phyloP scores from a whole-genome alignment of 768 basidiomycete genomes.

The Mycena crocata region DNA sequence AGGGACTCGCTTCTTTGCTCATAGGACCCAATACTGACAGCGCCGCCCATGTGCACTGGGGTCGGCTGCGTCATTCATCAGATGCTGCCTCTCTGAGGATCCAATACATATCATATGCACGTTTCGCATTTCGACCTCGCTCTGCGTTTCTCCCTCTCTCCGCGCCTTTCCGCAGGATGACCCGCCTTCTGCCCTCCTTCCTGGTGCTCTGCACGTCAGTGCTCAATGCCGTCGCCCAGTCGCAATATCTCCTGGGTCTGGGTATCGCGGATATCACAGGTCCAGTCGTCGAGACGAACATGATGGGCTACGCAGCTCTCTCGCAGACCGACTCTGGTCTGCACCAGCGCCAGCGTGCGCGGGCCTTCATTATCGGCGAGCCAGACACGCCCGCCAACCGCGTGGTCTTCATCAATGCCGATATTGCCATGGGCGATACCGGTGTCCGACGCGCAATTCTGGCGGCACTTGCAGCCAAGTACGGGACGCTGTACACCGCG shows the following conservation, averaged over 20 bases:
- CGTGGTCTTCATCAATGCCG: slow-evolving; percentile 83
- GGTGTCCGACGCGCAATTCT: slow-evolving; percentile 80
- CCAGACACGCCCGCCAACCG: slow-evolving; percentile 65
- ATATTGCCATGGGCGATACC: slow-evolving; percentile 86
- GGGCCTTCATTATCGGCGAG: slow-evolving; percentile 82
- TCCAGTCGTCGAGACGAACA: slow-evolving; percentile 85
- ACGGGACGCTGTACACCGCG: slow-evolving; percentile 73
- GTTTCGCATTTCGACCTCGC: background rate
- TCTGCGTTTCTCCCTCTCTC: background rate
- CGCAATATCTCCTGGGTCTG: slow-evolving; percentile 68
- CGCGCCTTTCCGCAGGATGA: slow-evolving; percentile 13
- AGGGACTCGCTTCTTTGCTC: too few species aligned
- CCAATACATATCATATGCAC: slow-evolving; percentile 15
- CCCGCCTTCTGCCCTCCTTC: slow-evolving; percentile 27
- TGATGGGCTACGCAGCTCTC: slow-evolving; percentile 83
- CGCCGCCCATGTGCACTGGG: slow-evolving; percentile 13
- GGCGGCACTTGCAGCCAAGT: slow-evolving; percentile 62
- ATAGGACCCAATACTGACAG: too few species aligned
- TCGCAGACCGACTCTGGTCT: slow-evolving; percentile 78
- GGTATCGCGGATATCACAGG: slow-evolving; percentile 73
- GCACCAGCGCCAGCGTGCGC: slow-evolving; percentile 83
- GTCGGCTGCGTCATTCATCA: slow-evolving; percentile 15
- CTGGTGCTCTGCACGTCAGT: slow-evolving; percentile 25
- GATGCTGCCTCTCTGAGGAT: background rate
- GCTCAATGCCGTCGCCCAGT: slow-evolving; percentile 40